Evolutionary conservation across 441 rosid genomes (phyloP).

Genomic region (Pelargonium myrrhifolium): DNA sequence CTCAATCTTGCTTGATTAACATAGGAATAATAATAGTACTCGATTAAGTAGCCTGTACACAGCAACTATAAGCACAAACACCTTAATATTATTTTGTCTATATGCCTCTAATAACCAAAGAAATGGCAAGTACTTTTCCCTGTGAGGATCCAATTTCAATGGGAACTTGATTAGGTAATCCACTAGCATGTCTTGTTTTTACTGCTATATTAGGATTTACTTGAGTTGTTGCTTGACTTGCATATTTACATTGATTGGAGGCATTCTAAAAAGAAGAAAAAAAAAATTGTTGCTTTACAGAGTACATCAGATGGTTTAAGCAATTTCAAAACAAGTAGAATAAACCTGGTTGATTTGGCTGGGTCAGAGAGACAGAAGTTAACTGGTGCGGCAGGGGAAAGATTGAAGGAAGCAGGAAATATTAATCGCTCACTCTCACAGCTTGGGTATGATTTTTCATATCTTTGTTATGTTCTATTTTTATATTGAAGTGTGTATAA

Average conservation of each 20-base stretch:
- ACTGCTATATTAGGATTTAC: too few species aligned
- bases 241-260: conserved; percentile 5
- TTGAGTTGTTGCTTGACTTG: neutral
- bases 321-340: conserved; percentile 90
- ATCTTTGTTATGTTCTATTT: neutral
- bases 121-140: too few species aligned
- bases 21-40: neutral
- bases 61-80: neutral
- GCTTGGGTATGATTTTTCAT: conserved; percentile 64
- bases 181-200: too few species aligned
- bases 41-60: neutral
- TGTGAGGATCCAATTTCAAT: too few species aligned
- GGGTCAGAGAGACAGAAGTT: conserved; percentile 95
- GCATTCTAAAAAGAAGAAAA: conserved; percentile 18
- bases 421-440: conserved; percentile 97
- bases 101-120: neutral
- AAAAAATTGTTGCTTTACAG: conserved; percentile 34
- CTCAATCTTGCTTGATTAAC: neutral
- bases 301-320: conserved; percentile 71
- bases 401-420: conserved; percentile 97
- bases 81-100: neutral
- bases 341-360: conserved; percentile 96
- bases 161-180: too few species aligned
- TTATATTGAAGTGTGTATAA: neutral
- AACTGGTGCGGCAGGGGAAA: conserved; percentile 97